Evolutionary conservation across 768 basidiomycete species (phyloP).

Genomic region (Leccinum broughii): DNA sequence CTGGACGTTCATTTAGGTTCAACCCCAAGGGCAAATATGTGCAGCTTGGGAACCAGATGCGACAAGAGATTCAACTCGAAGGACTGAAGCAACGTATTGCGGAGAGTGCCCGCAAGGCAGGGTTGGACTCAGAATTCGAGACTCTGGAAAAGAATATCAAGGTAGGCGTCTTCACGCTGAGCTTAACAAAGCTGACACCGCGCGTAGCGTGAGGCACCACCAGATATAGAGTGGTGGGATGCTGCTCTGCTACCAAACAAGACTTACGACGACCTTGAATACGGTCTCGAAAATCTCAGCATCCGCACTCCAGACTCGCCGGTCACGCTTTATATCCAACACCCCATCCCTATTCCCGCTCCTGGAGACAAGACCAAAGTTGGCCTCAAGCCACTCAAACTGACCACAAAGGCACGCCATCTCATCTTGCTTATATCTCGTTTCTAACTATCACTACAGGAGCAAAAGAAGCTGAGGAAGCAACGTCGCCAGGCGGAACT

Average conservation of each 20-base stretch:
- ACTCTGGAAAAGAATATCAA: slow-evolving; percentile 87
- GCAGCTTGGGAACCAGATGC: slow-evolving; percentile 65
- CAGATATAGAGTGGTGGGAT: slow-evolving; percentile 98
- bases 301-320: slow-evolving; percentile 70
- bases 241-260: slow-evolving; percentile 77
- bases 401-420: slow-evolving; percentile 76
- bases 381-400: slow-evolving; percentile 80
- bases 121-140: slow-evolving; percentile 90
- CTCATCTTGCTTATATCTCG: neutral
- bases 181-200: slow-evolving; percentile 2
- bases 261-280: slow-evolving; percentile 71
- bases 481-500: slow-evolving; percentile 83
- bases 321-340: slow-evolving; percentile 90
- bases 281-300: slow-evolving; percentile 57
- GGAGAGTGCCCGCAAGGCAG: slow-evolving; percentile 90
- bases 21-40: slow-evolving; percentile 93
- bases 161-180: slow-evolving; percentile 42
- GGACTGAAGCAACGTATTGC: slow-evolving; percentile 91
- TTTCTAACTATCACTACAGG: slow-evolving; percentile 39
- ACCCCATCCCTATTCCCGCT: slow-evolving; percentile 94
- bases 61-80: slow-evolving; percentile 80
- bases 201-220: slow-evolving; percentile 78
- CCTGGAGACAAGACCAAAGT: slow-evolving; percentile 83
- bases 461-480: slow-evolving; percentile 97
- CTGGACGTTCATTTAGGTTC: slow-evolving; percentile 75